Evolutionary conservation across 495 filamentous ascomycete species (phyloP), one percentile per base, ranked within the genome.

Genomic region (Lophiostoma macrostomum): DNA sequence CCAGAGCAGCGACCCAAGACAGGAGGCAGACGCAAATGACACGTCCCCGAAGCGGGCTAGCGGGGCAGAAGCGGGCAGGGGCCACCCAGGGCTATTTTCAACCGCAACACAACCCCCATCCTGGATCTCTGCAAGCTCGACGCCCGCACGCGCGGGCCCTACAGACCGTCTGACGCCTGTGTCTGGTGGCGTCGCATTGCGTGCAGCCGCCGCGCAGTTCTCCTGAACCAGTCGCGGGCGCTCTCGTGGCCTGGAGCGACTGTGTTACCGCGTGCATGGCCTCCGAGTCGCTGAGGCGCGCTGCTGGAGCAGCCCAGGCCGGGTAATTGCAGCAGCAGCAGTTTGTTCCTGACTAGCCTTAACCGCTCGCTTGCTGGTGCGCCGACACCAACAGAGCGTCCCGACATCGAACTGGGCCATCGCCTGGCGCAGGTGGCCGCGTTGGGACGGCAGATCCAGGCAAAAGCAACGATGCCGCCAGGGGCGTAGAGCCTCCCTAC

Each of bases 271-370:
- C 2, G 43, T 27, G 43, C 38, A 14, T 20, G 30, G 10, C 20
- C 13, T 22, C 14, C 46, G 12, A 3, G 35, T 32, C 31, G 47
- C 35, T 44, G 50, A 24, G 48, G 14, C 30, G 12, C 25, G 5
- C 5, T 32, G 16, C 28, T 12, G 5, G 38, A 20, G 20, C 19
- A 20, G 25, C 14, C 11, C 22, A 39, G 30, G 43, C 48, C 55
- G 55, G 55, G 48, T 58, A 53, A 58, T 58, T 58, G 53, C 53
- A 56, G 53, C 35, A 35, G 30, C 18, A 39, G 41, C 38, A 44
- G 20, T 4, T 16, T 8, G 49, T 53, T 53, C 49, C 49, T 53
- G 49, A 49, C 53, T 43, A 28, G 55, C 41, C 20, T 39, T 50
- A 53, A 41, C 13, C 31, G 30, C 23, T 35, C 53, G 41, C 45